These are phyloP conservation scores for Oryza glaberrima DNA, from an alignment of 176 grass and related monocot species.

Conservation along the genomic window DNA sequence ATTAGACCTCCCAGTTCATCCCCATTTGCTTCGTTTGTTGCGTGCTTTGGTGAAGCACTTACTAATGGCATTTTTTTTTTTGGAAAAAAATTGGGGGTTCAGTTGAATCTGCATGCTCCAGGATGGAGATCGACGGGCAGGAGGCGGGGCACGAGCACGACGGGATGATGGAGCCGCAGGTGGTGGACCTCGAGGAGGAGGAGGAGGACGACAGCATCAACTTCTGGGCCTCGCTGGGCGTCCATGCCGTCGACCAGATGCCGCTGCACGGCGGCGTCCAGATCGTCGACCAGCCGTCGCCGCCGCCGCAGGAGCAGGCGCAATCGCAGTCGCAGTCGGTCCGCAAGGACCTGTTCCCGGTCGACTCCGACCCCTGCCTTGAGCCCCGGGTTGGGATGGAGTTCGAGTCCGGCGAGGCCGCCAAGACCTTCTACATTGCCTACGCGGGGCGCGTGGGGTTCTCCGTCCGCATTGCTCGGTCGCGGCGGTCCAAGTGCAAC, in stretches of 20 bases:
- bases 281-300: slow-evolving; percentile 45
- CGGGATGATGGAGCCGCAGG: slow-evolving; percentile 69
- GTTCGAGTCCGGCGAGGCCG: slow-evolving; percentile 87
- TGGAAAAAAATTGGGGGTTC: not conserved
- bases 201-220: slow-evolving; percentile 84
- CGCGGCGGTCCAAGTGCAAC: slow-evolving; percentile 77
- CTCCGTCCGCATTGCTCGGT: slow-evolving; percentile 77
- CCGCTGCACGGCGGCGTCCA: slow-evolving; percentile 52
- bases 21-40: too few relatives aligned
- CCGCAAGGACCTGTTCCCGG: slow-evolving; percentile 70
- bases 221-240: slow-evolving; percentile 88
- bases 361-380: slow-evolving; percentile 55
- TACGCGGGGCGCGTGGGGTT: slow-evolving; percentile 85
- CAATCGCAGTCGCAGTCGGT: slow-evolving; percentile 53
- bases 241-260: slow-evolving; percentile 71
- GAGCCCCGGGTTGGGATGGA: slow-evolving; percentile 92
- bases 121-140: slow-evolving; percentile 46
- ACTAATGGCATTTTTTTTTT: not conserved
- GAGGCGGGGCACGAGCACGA: slow-evolving; percentile 10
- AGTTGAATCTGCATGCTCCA: not conserved
- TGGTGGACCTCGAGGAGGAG: slow-evolving; percentile 75
- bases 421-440: slow-evolving; percentile 96
- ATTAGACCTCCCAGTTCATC: too few relatives aligned
- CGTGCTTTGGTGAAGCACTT: too few relatives aligned
- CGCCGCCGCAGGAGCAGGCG: not conserved